Percentiles rank a stretch among this genome's conserved stretches.
These are phyloP conservation scores for Echria macrotheca DNA, from an alignment of 495 filamentous ascomycete species.

Conservation along the genomic window DNA sequence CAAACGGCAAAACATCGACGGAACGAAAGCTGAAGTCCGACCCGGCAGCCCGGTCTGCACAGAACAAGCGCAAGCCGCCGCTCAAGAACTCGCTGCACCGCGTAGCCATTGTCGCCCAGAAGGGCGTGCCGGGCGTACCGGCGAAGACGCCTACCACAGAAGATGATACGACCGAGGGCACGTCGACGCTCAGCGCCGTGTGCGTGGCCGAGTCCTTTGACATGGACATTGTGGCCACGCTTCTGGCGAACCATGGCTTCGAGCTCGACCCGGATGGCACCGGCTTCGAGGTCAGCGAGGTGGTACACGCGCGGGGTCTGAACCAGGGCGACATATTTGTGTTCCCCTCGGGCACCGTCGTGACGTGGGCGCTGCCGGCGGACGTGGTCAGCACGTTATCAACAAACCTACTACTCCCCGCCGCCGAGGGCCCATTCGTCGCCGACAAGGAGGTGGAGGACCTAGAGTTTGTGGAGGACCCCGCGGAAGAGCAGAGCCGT, in stretches of 20 bases:
- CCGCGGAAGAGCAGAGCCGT: constrained; percentile 63
- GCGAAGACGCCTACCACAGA: not conserved
- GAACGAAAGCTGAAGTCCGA: constrained; percentile 7
- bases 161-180: constrained; percentile 18
- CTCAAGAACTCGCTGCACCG: constrained; percentile 42
- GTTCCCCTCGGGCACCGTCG: constrained; percentile 95
- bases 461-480: constrained; percentile 79
- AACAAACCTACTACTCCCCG: constrained; percentile 62
- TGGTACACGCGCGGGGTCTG: constrained; percentile 49
- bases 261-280: constrained; percentile 53
- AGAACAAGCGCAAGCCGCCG: constrained; percentile 39
- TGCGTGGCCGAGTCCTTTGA: constrained; percentile 85
- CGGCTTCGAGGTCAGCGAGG: constrained; percentile 56
- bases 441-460: constrained; percentile 72
- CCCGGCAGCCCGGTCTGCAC: constrained; percentile 7
- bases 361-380: constrained; percentile 78
- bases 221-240: constrained; percentile 63
- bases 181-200: constrained; percentile 67
- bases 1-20: constrained; percentile 8
- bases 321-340: constrained; percentile 81
- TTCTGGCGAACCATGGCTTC: constrained; percentile 68
- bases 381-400: constrained; percentile 68
- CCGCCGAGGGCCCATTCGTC: constrained; percentile 68
- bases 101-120: constrained; percentile 37
- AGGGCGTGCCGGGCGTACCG: constrained; percentile 22